Evolutionary conservation across 2,329 filamentous ascomycete species (phyloP), one percentile per base, ranked within the genome.

Genomic region (Sclerotinia subarctica): DNA sequence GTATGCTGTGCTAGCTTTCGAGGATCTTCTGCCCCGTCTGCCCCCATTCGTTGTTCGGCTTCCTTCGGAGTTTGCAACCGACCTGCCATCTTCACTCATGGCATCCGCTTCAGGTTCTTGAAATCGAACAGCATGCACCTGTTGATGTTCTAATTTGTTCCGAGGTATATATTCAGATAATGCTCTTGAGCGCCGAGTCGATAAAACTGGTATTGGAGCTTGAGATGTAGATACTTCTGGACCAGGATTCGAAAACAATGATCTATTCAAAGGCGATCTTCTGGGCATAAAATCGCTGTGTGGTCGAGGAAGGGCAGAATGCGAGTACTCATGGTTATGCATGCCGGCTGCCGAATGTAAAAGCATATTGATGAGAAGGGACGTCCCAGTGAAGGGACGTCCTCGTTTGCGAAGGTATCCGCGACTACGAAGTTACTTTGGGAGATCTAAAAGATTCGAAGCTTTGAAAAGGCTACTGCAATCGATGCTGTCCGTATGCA

Each of bases 1-100:
- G 76, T 86, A 93, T 8, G 82, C 84, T 2, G 88, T 91, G 75
- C 85, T 88, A 64, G 82, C 84, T 69, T 86, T 82, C 5, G 80
- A 78, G 0, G 78, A 73, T 13, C 82, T 81, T 74, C 83, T 84
- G 68, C 79, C 80, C 67, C 78, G 80, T 64, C 78, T 69, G 6
- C 72, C 73, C 35, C 68, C 70, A 26, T 53, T 63, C 17, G 71
- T 76, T 32, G 68, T 71, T 49, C 69, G 69, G 62, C 74, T 76
- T 35, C 67, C 70, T 54, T 77, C 76, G 0, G 75, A 77, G 64
- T 74, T 76, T 54, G 73, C 73, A n/a, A 75, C 57, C 10, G 76
- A 77, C 53, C 68, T 74, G 26, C 69, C 75, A 73, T 77, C 75
- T 64, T 77, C 75, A 64, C 74, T 77, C 74, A 75, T 77, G 38